These are phyloP conservation scores for Corrigiola litoralis DNA, from an alignment of 179 eudicot genomes.

Conservation along the genomic window DNA sequence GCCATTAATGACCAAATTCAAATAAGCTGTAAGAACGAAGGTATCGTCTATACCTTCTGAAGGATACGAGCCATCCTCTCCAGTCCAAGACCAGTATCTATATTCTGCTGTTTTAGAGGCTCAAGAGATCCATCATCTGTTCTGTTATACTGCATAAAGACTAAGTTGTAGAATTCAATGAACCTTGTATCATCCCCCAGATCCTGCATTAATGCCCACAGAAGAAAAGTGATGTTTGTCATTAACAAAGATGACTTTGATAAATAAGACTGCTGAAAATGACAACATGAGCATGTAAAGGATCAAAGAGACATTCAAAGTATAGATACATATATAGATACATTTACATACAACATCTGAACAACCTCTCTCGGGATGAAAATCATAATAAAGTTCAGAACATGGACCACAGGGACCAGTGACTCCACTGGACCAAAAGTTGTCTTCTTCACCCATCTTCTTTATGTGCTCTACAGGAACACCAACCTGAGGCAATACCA, in stretches of 20 bases:
- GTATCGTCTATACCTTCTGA: conserved; percentile 54
- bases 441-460: conserved; percentile 90
- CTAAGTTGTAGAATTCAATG: conserved; percentile 95
- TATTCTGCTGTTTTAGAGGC: conserved; percentile 81
- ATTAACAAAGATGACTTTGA: not conserved
- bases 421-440: conserved; percentile 95
- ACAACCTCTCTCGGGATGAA: conserved; percentile 85
- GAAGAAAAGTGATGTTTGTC: conserved; percentile 5
- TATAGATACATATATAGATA: no score
- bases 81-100: conserved; percentile 95
- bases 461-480: conserved; percentile 75
- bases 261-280: not conserved
- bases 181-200: conserved; percentile 91
- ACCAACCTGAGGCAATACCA: conserved; percentile 60
- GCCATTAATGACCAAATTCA: not conserved
- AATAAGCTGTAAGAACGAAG: not conserved
- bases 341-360: conserved; percentile 73
- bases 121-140: conserved; percentile 84
- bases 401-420: conserved; percentile 99
- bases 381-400: conserved; percentile 92
- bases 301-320: conserved; percentile 12
- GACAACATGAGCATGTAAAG: not conserved
- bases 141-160: conserved; percentile 90
- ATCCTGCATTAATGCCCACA: conserved; percentile 48
- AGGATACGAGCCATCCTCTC: conserved; percentile 96